Base-by-base conservation (phyloP, 345 rosid species). In the Alliaria petiolata region DNA sequence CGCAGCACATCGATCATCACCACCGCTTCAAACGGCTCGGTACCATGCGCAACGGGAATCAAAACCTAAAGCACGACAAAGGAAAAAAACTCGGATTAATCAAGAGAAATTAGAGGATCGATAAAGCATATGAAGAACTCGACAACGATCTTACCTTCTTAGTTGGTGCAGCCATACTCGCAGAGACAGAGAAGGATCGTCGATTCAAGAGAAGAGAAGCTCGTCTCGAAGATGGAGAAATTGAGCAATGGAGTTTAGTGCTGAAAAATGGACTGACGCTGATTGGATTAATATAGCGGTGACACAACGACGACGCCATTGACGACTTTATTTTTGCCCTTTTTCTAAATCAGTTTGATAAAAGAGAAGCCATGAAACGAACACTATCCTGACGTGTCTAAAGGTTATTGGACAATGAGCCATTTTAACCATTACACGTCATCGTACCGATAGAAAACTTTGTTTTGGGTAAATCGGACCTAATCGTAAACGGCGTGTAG, bases 1-100 rank as follows among this genome's bases (percentile, higher is more conserved):
- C 95, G 83, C 34, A 91, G 69, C 44, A 93, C 93, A 65, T 91
- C 97, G 70, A 88, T 83, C 61, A 85, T 87, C 39, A 93, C 83
- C 70, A 88, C 91, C 26, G 98, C 97, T 79, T 93, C 96, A 82
- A 93, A 84, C 67, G 98, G 96, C 80, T 93, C 98, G 38, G 89
- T 86, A 11, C 97, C 98, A 59, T 91, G 81, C 4, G 96, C 98
- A 65, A 93, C 79, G 45, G 97, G 98, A 58, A 91, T 89, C 86
- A 93, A 81, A 80, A 93, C 98, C 98, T 93, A 44, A 47, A 43
- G 25, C 19, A 38, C 8, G 19, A 63, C 9, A 16, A 26, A n/a
- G n/a, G 47, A 15, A 14, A 44, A 59, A 45, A 26, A 12, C 17
- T 64, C 50, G 0, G 46, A 35, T 67, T 6, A 15, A 3, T 59